Evolutionary conservation across 345 rosid genomes (phyloP).

Genomic region (Iberis pinnata): DNA sequence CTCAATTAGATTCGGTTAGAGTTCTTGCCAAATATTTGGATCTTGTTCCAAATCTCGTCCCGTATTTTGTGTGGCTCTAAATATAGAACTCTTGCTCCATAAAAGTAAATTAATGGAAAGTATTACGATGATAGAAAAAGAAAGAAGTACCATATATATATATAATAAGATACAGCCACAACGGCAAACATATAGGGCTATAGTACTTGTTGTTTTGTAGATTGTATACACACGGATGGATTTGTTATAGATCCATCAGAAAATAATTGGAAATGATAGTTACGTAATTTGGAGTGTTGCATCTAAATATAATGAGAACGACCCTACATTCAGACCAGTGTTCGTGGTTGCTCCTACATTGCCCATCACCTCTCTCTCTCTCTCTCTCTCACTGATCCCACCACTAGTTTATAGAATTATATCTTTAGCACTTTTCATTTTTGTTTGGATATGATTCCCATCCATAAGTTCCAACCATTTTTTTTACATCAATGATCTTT

Average conservation of each 20-base stretch:
- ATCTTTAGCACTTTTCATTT: neutral
- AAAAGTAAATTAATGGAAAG: no score
- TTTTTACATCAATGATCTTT: no score
- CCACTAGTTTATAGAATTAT: neutral
- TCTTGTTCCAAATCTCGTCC: no score
- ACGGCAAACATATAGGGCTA: slow-evolving; percentile 3
- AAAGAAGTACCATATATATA: neutral
- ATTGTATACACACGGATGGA: slow-evolving; percentile 31
- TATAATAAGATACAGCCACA: neutral
- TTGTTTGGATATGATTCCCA: slow-evolving; percentile 1
- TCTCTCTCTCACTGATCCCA: slow-evolving; percentile 21
- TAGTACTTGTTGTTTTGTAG: slow-evolving; percentile 15
- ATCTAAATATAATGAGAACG: slow-evolving; percentile 25
- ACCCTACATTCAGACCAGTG: slow-evolving; percentile 28
- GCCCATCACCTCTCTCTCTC: slow-evolving; percentile 26
- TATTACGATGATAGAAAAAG: neutral
- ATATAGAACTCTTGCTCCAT: no score
- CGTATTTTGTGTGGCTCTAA: no score
- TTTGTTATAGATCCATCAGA: slow-evolving; percentile 17
- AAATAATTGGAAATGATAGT: neutral
- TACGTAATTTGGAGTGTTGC: slow-evolving; percentile 25
- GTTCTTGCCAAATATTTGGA: no score
- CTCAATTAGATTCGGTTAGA: no score
- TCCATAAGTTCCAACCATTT: no score
- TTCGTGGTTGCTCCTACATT: slow-evolving; percentile 29